Conservation (phyloP, 179 eudicot species). For the Nepenthes alata region DNA sequence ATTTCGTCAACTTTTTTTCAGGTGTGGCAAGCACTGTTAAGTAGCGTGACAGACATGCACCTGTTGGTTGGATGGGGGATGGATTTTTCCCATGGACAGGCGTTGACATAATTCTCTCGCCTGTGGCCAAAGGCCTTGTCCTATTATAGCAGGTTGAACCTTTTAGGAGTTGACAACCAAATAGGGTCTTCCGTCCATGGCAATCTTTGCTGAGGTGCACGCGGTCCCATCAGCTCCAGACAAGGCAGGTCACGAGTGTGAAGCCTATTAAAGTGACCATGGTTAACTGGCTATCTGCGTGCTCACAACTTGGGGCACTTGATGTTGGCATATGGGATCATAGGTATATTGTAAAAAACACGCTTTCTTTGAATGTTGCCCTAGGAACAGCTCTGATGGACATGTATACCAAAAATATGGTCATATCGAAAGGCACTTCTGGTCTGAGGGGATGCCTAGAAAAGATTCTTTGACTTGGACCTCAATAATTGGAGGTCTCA, state of each 20-base stretch:
- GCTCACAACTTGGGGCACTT: conserved; percentile 68
- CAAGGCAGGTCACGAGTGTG: conserved; percentile 38
- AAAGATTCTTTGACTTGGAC: conserved; percentile 71
- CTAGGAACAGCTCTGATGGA: conserved; percentile 77
- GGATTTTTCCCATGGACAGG: no score
- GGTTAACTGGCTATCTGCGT: conserved; percentile 64
- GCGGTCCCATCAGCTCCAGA: no score
- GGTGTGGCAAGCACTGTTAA: no score
- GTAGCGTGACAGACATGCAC: no score
- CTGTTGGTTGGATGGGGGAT: no score
- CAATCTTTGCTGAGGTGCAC: no score
- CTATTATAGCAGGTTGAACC: no score
- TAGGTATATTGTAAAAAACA: conserved; percentile 41
- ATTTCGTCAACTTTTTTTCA: no score
- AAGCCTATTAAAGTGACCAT: conserved; percentile 68
- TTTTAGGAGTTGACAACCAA: no score
- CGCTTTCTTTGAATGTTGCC: conserved; percentile 39
- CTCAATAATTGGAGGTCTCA: conserved; percentile 53
- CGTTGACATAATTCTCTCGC: no score
- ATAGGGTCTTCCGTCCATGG: no score
- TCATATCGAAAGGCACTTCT: conserved; percentile 54
- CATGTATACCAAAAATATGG: conserved; percentile 87
- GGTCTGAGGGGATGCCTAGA: conserved; percentile 35
- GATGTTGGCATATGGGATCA: conserved; percentile 80
- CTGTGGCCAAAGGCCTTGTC: no score